Base-by-base conservation (phyloP, 345 rosid species). In the Arabis hirsuta region DNA sequence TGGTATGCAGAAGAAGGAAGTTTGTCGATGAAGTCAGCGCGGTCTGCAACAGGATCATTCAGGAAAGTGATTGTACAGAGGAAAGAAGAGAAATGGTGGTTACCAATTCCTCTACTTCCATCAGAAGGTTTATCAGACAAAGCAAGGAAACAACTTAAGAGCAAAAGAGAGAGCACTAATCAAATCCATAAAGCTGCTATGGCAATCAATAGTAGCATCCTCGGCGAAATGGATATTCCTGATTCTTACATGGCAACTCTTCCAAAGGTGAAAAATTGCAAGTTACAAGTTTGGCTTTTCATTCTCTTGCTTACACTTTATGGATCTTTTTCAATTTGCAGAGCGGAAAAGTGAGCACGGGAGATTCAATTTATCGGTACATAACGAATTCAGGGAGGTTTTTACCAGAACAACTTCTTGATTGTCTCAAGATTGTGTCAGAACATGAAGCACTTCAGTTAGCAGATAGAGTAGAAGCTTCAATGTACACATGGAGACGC, bases 171-270 rank as follows among this genome's bases (percentile, higher is more conserved):
- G 62, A 83, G 88, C 3, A 84, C 91, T 38, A 84, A 78, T 67
- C 99, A 95, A 63, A 91, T 91, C 42, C 96, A 89, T 59, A 95
- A 95, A 82, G 99, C 97, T 22, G 93, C 97, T 32, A 89, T 89
- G 93, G 89, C 97, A 3, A 95, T 95, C 65, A 95, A 91, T 44
- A 81, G 87, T 46, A 83, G 82, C 46, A 81, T 90, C 76, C 90
- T 95, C 0, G 69, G 83, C 0, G 98, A 90, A 75, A 88, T 91
- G 92, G 94, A 88, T 41, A 90, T 95, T 20, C 99, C 98, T 4
- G 92, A 85, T 9, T 60, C 96, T 1, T 95, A 87, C 84, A 70
- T 88, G 68, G 81, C 78, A 51, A 60, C 87, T 62, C 98, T 95
- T 76, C 98, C 99, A 3, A 91, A 87, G 96, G 99, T 73, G 7